Percentiles rank a stretch among this genome's conserved stretches.
These are phyloP conservation scores for Microthyrium microscopicum DNA, from an alignment of 2,329 filamentous ascomycete species.

Conservation along the genomic window DNA sequence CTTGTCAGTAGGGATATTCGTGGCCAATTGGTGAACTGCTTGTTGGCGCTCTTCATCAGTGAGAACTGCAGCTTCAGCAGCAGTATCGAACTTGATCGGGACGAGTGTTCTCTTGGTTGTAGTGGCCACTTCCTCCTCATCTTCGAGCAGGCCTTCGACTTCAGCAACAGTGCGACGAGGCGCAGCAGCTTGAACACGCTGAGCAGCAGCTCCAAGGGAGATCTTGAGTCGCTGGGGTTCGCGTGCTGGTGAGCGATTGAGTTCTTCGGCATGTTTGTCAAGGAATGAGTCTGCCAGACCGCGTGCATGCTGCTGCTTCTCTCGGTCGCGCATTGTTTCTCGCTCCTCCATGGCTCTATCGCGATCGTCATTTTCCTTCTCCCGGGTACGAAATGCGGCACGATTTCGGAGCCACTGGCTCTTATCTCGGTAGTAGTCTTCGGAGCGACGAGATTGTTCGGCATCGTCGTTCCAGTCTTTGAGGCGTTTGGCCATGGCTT, in stretches of 20 bases:
- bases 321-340: constrained; percentile 52
- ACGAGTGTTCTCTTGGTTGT: constrained; percentile 54
- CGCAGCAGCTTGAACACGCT: constrained; percentile 43
- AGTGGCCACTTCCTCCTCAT: constrained; percentile 55
- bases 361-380: constrained; percentile 61
- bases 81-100: constrained; percentile 27
- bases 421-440: constrained; percentile 77
- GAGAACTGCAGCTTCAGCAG: constrained; percentile 21
- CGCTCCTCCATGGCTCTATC: constrained; percentile 66
- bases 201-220: constrained; percentile 66
- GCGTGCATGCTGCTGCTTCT: constrained; percentile 59
- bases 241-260: constrained; percentile 26
- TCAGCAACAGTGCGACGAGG: constrained; percentile 71
- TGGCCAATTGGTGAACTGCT: constrained; percentile 64
- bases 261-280: constrained; percentile 63
- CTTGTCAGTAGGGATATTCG: constrained; percentile 78
- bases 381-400: constrained; percentile 52
- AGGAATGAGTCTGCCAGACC: constrained; percentile 86
- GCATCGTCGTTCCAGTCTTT: constrained; percentile 77
- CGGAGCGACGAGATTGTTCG: constrained; percentile 54
- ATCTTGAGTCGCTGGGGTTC: constrained; percentile 67
- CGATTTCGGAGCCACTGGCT: constrained; percentile 74
- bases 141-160: constrained; percentile 84
- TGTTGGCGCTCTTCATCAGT: constrained; percentile 76
- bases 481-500: constrained; percentile 49